phyloP scores from a whole-genome alignment of 2,329 filamentous ascomycete genomes.

The Cercospora nicotianae region DNA sequence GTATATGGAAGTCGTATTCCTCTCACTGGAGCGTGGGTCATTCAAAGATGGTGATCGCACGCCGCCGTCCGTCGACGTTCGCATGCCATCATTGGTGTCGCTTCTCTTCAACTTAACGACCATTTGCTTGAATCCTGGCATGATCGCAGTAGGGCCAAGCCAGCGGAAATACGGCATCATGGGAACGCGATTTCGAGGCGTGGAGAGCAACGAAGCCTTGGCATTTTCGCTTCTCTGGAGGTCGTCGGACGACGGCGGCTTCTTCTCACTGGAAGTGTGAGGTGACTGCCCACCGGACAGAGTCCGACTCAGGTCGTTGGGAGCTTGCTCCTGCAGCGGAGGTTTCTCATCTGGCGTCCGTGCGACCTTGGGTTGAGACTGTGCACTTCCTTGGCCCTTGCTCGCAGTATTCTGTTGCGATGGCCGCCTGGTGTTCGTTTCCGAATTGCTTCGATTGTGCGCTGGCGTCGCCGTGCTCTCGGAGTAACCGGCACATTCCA shows the following conservation, averaged over 20 bases:
- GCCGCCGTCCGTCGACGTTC: slow-evolving; percentile 52
- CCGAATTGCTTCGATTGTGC: slow-evolving; percentile 23
- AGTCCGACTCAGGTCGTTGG: slow-evolving; percentile 17
- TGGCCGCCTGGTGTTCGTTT: slow-evolving; percentile 13
- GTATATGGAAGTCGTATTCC: slow-evolving; percentile 25
- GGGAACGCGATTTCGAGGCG: slow-evolving; percentile 51
- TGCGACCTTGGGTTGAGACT: background rate
- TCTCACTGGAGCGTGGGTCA: slow-evolving; percentile 21
- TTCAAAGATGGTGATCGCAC: slow-evolving; percentile 33
- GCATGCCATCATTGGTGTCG: slow-evolving; percentile 60
- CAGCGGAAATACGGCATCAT: slow-evolving; percentile 83
- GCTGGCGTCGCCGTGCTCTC: slow-evolving; percentile 31
- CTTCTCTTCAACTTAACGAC: slow-evolving; percentile 72
- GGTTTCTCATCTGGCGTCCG: background rate
- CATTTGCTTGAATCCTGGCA: slow-evolving; percentile 92
- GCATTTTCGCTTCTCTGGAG: slow-evolving; percentile 15
- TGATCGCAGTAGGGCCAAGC: slow-evolving; percentile 87
- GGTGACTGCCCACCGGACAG: slow-evolving; percentile 21
- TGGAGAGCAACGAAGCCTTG: slow-evolving; percentile 34
- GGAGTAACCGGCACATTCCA: slow-evolving; percentile 51
- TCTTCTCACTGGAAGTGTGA: slow-evolving; percentile 8
- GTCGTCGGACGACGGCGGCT: slow-evolving; percentile 13
- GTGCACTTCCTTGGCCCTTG: background rate
- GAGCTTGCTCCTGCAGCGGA: slow-evolving; percentile 1
- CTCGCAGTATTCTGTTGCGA: slow-evolving; percentile 9